These are phyloP conservation scores for Trypanosoma platydactyli DNA, from an alignment of 208 protist genomes.

Conservation along the genomic window DNA sequence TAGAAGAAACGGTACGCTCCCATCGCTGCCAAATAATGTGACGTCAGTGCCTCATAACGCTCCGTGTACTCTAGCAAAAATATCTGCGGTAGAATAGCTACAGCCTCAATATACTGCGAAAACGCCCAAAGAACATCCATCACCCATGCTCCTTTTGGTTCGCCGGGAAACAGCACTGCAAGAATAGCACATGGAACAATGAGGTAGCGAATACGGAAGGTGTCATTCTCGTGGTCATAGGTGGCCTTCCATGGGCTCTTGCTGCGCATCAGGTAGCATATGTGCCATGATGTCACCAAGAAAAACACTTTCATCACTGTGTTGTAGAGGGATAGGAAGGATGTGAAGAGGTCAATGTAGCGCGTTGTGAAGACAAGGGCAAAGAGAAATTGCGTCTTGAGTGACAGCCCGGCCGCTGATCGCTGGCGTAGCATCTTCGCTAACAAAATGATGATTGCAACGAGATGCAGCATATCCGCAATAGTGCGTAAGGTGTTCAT, in stretches of 20 bases:
- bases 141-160: constrained; percentile 34
- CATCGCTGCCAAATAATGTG: constrained; percentile 94
- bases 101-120: constrained; percentile 95
- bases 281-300: constrained; percentile 78
- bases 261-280: constrained; percentile 93
- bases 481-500: constrained; percentile 90
- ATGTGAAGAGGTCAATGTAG: constrained; percentile 93
- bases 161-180: constrained; percentile 68
- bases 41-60: constrained; percentile 92
- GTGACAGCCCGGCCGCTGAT: constrained; percentile 89
- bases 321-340: constrained; percentile 90
- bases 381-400: constrained; percentile 95
- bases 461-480: constrained; percentile 94
- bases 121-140: constrained; percentile 93
- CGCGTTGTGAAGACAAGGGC: constrained; percentile 91
- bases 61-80: constrained; percentile 94
- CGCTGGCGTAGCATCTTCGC: constrained; percentile 91
- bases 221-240: constrained; percentile 90
- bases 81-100: constrained; percentile 96
- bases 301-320: constrained; percentile 96
- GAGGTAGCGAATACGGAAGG: constrained; percentile 89
- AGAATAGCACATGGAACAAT: constrained; percentile 78
- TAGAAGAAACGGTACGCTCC: constrained; percentile 95
- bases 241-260: constrained; percentile 90
- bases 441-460: constrained; percentile 91